Percentiles rank a stretch among this genome's conserved stretches.
phyloP scores from a whole-genome alignment of 148 eudicot species.

The Bassia scoparia region DNA sequence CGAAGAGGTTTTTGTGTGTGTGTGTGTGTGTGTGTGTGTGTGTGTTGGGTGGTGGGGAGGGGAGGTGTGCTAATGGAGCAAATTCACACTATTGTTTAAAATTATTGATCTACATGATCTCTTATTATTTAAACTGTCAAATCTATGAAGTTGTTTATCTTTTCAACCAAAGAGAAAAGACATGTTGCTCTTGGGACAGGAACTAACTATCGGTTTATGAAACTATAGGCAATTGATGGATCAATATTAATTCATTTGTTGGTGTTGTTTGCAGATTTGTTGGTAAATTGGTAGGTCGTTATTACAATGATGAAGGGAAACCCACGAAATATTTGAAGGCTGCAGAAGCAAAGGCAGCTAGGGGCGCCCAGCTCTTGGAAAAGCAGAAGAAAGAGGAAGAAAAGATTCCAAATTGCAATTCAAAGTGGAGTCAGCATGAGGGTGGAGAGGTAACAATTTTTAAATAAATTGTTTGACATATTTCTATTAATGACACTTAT shows the following conservation, averaged over 20 bases:
- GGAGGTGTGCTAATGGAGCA: too few species aligned
- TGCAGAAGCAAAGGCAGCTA: conserved; percentile 90
- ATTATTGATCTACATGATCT: too few species aligned
- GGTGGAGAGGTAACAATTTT: conserved; percentile 73
- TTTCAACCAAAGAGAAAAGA: too few species aligned
- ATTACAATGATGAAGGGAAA: conserved; percentile 61
- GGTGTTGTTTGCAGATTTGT: conserved; percentile 46
- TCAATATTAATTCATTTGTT: background rate
- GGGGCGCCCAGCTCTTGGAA: conserved; percentile 88
- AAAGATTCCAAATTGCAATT: conserved; percentile 70
- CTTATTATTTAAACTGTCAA: background rate
- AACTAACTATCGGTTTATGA: too few species aligned
- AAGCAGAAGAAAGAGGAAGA: conserved; percentile 80
- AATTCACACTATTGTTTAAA: too few species aligned
- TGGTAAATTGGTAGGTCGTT: conserved; percentile 80
- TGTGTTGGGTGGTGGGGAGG: too few species aligned
- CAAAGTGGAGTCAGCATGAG: conserved; percentile 84
- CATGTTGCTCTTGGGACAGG: too few species aligned
- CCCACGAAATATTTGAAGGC: conserved; percentile 84
- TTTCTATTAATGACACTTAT: conserved; percentile 3
- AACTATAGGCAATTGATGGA: too few species aligned
- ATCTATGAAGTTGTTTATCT: background rate
- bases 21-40: too few species aligned
- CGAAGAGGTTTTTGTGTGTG: too few species aligned
- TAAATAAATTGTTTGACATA: background rate